Evolutionary conservation across 2,329 filamentous ascomycete genomes (phyloP), one percentile per base, ranked within the genome.

Genomic region (Chaetothyriales sp.): DNA sequence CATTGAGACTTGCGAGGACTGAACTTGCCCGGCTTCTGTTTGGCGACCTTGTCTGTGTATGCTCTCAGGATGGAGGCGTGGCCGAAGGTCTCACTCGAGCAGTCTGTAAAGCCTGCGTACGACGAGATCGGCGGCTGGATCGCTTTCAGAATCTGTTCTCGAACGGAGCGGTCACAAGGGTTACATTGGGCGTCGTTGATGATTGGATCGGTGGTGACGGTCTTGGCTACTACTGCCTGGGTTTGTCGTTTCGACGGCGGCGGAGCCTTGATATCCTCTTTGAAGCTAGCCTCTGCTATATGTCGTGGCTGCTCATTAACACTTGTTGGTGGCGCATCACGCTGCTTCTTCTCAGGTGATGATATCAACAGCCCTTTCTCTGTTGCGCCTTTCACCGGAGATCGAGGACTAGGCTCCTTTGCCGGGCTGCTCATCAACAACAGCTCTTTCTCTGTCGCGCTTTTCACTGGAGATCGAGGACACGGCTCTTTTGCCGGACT

Each of bases 181-280:
- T 97, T 97, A 69, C 89, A 95, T 64, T 89, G 86, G 0, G 69
- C 59, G 44, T 97, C 90, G 55, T 82, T 80, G 64, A 97, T 85
- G 46, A 94, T 83, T 0, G 85, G 84, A 0, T 82, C 18, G 28
- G 25, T 22, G 19, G 25, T 47, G 20, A 10, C 28, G 7, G 18
- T 13, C 4, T 47, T 33, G 22, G 22, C 22, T 25, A 6, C 22
- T 25, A 6, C 22, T 25, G 22, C 22, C 6, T 6, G 22, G 22
- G 22, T 3, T 25, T 25, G 22, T 13, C 10, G 29, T 13, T 33
- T 33, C 29, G 10, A 33, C 7, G 8, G 7, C 9, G 29, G 10
- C 7, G 29, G 29, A 13, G 3, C 29, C 7, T 33, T 8, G 10
- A 33, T 8, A 9, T 29, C 28, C 28, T 29, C 5, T 9, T 29